Conservation (phyloP, 2,329 filamentous ascomycete species). For the Trichoderma cornu-damae region DNA sequence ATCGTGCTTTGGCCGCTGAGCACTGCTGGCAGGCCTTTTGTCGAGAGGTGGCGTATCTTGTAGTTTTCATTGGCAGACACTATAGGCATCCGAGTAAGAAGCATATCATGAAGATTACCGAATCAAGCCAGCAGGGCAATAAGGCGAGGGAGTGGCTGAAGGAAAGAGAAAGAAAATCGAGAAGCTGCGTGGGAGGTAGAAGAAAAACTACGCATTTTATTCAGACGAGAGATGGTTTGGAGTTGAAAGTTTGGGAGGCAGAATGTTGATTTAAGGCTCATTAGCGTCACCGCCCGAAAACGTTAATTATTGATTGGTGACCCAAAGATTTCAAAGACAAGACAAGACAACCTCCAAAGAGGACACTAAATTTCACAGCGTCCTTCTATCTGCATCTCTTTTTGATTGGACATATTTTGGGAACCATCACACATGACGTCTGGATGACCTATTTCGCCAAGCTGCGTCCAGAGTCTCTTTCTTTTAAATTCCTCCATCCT, state of each 20-base stretch:
- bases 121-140: too few relatives aligned
- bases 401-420: background rate
- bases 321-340: background rate
- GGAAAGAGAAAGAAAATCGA: too few relatives aligned
- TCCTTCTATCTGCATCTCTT: too few relatives aligned
- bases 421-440: background rate
- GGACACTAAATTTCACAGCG: too few relatives aligned
- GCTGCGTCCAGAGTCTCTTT: too few relatives aligned
- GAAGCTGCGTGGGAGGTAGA: too few relatives aligned
- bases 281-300: background rate
- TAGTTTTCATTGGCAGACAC: background rate
- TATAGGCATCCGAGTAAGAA: too few relatives aligned
- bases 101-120: too few relatives aligned
- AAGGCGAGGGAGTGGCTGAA: background rate
- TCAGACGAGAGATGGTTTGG: background rate
- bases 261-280: background rate
- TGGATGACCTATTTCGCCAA: too few relatives aligned
- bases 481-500: too few relatives aligned
- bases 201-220: background rate
- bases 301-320: background rate
- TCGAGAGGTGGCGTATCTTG: slow-evolving; percentile 10
- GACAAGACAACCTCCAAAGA: too few relatives aligned
- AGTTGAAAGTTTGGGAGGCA: background rate
- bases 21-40: slow-evolving; percentile 13
- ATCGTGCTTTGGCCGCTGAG: slow-evolving; percentile 6